Evolutionary conservation across 495 filamentous ascomycete species (phyloP), one percentile per base, ranked within the genome.

Genomic region (Friedmanniomyces simplex): DNA sequence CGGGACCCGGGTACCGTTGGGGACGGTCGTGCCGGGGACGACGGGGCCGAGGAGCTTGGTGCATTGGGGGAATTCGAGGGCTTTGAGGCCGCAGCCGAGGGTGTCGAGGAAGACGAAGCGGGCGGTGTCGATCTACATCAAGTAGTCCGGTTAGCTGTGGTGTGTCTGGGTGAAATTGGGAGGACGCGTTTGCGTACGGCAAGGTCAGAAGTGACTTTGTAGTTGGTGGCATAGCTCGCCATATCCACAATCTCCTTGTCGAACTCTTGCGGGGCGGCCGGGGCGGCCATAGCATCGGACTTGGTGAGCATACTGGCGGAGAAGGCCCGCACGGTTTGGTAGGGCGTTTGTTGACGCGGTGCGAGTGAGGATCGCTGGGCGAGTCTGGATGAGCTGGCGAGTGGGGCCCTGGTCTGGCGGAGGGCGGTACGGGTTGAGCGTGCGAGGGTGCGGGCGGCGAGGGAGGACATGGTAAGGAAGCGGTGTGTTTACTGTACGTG

Each of bases 231-330:
- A 71, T 96, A 98, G 71, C 77, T 79, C 22, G 93, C 91, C 76
- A 97, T 93, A 67, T 96, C 94, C 72, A 82, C 80, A 66, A 97
- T 89, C 72, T 97, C 94, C 54, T 85, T 82, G 68, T 98, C 93
- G 68, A 87, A 91, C 62, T 83, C 74, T 72, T 79, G 63, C 47
- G 71, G 63, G 59, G 72, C 67, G 41, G 78, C 66, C 67, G 80
- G 72, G 60, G 74, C 71, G 52, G 77, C 69, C 52, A 51, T 56
- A 21, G 59, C 53, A 43, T 52, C 52, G 32, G 50, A 55, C 22
- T 63, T 54, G 30, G 60, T 32, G 20, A 50, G 34, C 55, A 59
- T 63, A 12, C 50, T 50, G 10, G 60, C 49, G 6, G 60, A 63
- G 53, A 64, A 60, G 1, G 53, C 50, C 45, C 57, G 18, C 20